Conservation (phyloP, 352 stramenopile genomes). For the Phytophthora idaei region DNA sequence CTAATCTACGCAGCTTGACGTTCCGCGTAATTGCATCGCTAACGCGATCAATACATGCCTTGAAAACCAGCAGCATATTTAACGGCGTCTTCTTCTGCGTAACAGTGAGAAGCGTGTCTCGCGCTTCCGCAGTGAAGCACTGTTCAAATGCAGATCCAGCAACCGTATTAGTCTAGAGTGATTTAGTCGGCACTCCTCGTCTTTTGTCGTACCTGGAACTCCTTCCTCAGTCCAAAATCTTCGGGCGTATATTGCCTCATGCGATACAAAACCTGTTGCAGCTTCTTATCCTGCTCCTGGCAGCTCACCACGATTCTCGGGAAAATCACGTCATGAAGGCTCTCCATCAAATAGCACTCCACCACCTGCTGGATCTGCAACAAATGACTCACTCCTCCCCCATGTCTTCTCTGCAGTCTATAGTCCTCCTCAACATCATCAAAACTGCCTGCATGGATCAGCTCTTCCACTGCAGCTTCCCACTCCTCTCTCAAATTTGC, state of each 20-base stretch:
- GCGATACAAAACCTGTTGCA: conserved; percentile 47
- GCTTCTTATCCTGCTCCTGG: conserved; percentile 48
- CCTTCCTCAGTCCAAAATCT: conserved; percentile 71
- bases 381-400: conserved; percentile 40
- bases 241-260: conserved; percentile 68
- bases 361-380: conserved; percentile 81
- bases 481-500: conserved; percentile 58
- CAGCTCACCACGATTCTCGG: conserved; percentile 52
- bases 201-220: conserved; percentile 59
- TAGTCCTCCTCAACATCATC: conserved; percentile 42
- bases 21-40: conserved; percentile 62
- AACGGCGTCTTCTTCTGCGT: conserved; percentile 63
- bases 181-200: background rate
- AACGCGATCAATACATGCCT: conserved; percentile 65
- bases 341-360: conserved; percentile 84
- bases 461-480: conserved; percentile 58
- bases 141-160: conserved; percentile 13
- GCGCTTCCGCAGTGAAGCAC: conserved; percentile 50
- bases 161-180: background rate
- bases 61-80: conserved; percentile 78
- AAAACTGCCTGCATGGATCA: conserved; percentile 55
- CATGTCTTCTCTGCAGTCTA: conserved; percentile 23
- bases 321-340: conserved; percentile 66
- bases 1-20: conserved; percentile 54
- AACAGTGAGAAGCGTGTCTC: conserved; percentile 44